phyloP scores from a whole-genome alignment of 768 basidiomycete genomes.

The Auricularia heimuer region DNA sequence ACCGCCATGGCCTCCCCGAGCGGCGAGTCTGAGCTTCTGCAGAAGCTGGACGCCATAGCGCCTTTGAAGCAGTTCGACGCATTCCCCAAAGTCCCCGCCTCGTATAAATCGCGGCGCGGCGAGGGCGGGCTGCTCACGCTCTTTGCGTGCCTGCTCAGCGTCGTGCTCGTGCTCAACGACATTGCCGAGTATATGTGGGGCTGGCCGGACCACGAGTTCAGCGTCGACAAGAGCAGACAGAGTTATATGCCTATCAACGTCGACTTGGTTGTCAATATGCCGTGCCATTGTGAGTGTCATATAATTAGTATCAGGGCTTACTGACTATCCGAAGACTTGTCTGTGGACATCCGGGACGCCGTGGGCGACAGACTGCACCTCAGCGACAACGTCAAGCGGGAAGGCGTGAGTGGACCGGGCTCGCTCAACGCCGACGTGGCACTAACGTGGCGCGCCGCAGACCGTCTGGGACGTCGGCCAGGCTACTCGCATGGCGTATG shows the following conservation, averaged over 20 bases:
- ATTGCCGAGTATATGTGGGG: constrained; percentile 88
- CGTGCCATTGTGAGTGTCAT: constrained; percentile 69
- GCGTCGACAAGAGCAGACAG: constrained; percentile 56
- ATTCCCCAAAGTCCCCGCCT: constrained; percentile 74
- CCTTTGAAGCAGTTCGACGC: constrained; percentile 74
- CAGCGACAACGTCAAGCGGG: constrained; percentile 67
- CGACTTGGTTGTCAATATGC: constrained; percentile 88
- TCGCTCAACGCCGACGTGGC: not conserved
- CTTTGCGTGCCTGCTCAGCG: constrained; percentile 47
- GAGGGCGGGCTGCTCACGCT: constrained; percentile 75
- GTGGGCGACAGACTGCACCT: constrained; percentile 89
- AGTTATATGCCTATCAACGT: constrained; percentile 78
- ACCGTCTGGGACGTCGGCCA: constrained; percentile 75
- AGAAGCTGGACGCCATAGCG: constrained; percentile 14
- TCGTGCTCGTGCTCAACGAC: constrained; percentile 78
- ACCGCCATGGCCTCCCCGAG: not conserved
- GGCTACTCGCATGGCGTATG: constrained; percentile 60
- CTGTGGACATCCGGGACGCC: constrained; percentile 83
- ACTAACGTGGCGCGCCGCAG: constrained; percentile 23
- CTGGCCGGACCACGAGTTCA: constrained; percentile 84
- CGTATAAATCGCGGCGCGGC: constrained; percentile 72
- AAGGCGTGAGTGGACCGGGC: constrained; percentile 50
- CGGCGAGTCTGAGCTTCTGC: not conserved
- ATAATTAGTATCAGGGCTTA: constrained; percentile 4
- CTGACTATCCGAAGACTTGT: constrained; percentile 46